Evolutionary conservation across 306 rosid genomes (phyloP).

Genomic region (Echinosophora koreensis): DNA sequence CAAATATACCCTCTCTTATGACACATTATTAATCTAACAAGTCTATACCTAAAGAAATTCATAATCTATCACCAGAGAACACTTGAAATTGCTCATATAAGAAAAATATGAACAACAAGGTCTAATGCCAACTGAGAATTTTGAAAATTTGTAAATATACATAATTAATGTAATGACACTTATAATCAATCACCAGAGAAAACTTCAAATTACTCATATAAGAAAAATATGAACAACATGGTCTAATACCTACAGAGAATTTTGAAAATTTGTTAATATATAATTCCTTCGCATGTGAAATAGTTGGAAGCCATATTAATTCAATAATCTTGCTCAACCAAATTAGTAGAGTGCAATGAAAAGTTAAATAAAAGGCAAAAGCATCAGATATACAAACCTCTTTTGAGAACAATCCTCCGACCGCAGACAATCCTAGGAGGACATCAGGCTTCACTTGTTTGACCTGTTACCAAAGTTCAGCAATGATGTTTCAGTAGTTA

Average conservation of each 20-base stretch:
- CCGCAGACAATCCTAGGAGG: constrained; percentile 98
- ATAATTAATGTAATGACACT: neutral
- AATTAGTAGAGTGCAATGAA: neutral
- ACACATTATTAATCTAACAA: neutral
- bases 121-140: neutral
- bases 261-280: neutral
- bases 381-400: constrained; percentile 67
- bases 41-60: neutral
- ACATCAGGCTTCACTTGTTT: constrained; percentile 97
- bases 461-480: constrained; percentile 68
- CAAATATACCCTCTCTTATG: neutral
- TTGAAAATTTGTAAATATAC: neutral
- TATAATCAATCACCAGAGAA: neutral
- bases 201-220: neutral
- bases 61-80: neutral
- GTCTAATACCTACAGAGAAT: neutral
- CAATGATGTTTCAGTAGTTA: constrained; percentile 31
- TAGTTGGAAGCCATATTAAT: constrained; percentile 13
- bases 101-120: neutral
- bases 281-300: constrained; percentile 11
- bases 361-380: constrained; percentile 28
- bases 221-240: constrained; percentile 1
- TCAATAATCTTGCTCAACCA: constrained; percentile 6
- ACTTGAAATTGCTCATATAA: neutral
- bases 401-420: constrained; percentile 93